These are phyloP conservation scores for Bifiguratus adelaidae DNA, from an alignment of 192 early-diverging fungal genomes.

Conservation along the genomic window DNA sequence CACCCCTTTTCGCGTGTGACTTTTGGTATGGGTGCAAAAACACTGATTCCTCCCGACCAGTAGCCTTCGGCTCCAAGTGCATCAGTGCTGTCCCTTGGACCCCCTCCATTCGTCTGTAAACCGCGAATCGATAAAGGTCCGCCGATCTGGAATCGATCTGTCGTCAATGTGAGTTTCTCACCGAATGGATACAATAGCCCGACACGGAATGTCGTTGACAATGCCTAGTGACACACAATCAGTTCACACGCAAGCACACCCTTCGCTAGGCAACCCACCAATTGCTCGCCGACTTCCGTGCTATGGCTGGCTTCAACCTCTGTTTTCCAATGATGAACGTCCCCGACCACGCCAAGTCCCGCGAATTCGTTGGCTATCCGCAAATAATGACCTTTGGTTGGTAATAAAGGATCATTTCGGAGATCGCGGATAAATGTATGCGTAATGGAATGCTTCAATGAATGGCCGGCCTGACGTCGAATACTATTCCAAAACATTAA, in stretches of 20 bases:
- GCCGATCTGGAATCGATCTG: slow-evolving; percentile 84
- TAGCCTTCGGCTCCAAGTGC: slow-evolving; percentile 84
- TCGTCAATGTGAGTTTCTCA: slow-evolving; percentile 45
- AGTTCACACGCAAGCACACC: slow-evolving; percentile 8
- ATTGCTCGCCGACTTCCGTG: no score
- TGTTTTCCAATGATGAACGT: slow-evolving; percentile 59
- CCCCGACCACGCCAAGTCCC: slow-evolving; percentile 65
- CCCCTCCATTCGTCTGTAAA: slow-evolving; percentile 80
- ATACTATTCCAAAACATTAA: slow-evolving; percentile 5
- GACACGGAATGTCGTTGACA: slow-evolving; percentile 26
- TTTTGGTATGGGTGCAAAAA: slow-evolving; percentile 75
- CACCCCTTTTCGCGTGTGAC: slow-evolving; percentile 37
- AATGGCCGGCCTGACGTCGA: slow-evolving; percentile 19
- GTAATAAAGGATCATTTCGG: slow-evolving; percentile 70
- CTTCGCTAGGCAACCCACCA: slow-evolving; percentile 33
- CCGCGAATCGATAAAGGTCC: slow-evolving; percentile 81
- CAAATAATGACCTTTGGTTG: slow-evolving; percentile 53
- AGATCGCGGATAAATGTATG: slow-evolving; percentile 58
- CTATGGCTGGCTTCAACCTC: slow-evolving; percentile 57
- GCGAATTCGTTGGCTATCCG: slow-evolving; percentile 54
- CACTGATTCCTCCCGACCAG: slow-evolving; percentile 64
- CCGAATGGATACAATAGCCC: slow-evolving; percentile 60
- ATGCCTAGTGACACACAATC: no score
- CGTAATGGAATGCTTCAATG: slow-evolving; percentile 66
- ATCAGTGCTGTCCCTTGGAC: slow-evolving; percentile 72